A percentile compares a stretch with the other conserved stretches of the same genome.
phyloP scores from a whole-genome alignment of 1,139 yeast genomes.

The Scheffersomyces titani region DNA sequence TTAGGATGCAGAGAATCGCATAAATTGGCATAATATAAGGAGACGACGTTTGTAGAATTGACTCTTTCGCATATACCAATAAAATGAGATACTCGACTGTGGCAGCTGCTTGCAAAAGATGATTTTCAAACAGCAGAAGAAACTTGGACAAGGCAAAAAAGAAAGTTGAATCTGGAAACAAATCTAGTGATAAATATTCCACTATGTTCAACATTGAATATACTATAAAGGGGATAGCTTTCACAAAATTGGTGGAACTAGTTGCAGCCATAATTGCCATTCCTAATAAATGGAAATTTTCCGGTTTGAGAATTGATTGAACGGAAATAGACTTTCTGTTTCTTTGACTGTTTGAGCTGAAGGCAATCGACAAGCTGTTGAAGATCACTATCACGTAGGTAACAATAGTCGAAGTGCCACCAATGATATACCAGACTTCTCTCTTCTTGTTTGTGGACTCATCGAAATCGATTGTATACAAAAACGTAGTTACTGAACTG shows the following conservation, averaged over 20 bases:
- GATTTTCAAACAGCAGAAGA: constrained; percentile 33
- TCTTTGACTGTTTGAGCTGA: neutral
- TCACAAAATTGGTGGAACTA: constrained; percentile 25
- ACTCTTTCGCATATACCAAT: constrained; percentile 30
- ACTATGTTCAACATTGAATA: constrained; percentile 48
- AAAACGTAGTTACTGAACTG: neutral
- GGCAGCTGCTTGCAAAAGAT: constrained; percentile 38
- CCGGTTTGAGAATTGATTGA: constrained; percentile 38
- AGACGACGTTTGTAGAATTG: constrained; percentile 14
- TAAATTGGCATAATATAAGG: neutral
- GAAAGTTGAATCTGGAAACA: constrained; percentile 31
- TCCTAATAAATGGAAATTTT: constrained; percentile 46
- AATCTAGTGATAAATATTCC: constrained; percentile 34
- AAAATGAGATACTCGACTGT: constrained; percentile 37
- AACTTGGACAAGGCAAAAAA: constrained; percentile 35
- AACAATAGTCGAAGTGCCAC: constrained; percentile 10
- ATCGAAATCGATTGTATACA: neutral
- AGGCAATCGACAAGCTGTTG: constrained; percentile 13
- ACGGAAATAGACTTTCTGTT: neutral
- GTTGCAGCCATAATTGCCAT: constrained; percentile 33
- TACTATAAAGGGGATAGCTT: constrained; percentile 45
- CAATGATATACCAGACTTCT: constrained; percentile 6
- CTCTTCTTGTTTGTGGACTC: neutral
- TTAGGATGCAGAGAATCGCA: neutral
- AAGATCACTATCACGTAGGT: constrained; percentile 23